Evolutionary conservation across 805 yeast species (phyloP).

Genomic region (Kregervanrija delftensis): DNA sequence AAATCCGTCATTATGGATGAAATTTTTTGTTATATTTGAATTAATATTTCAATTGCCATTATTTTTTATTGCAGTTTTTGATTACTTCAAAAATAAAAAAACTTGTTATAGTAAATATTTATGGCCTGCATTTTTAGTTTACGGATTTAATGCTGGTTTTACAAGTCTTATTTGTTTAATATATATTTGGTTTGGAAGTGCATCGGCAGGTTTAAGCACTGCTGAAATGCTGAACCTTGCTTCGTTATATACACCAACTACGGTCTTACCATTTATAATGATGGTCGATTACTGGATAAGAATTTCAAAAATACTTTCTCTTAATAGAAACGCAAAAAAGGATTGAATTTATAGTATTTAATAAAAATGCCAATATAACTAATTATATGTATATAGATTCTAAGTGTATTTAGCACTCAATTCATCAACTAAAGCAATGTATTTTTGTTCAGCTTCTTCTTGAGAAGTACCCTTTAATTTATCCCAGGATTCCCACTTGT

Average conservation of each 20-base stretch:
- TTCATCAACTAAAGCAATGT: slow-evolving; percentile 62
- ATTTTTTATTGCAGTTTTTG: slow-evolving; percentile 44
- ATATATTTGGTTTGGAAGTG: slow-evolving; percentile 31
- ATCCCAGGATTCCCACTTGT: slow-evolving; percentile 98
- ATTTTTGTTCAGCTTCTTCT: slow-evolving; percentile 84
- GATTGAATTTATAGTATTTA: not conserved
- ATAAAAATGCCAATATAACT: not conserved
- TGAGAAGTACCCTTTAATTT: slow-evolving; percentile 76
- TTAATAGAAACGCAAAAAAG: not conserved
- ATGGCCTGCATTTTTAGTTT: slow-evolving; percentile 38
- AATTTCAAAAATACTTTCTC: slow-evolving; percentile 2
- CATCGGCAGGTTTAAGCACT: slow-evolving; percentile 32
- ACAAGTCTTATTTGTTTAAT: slow-evolving; percentile 71
- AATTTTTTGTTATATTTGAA: slow-evolving; percentile 66
- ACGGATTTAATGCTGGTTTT: slow-evolving; percentile 77
- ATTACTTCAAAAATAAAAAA: slow-evolving; percentile 14
- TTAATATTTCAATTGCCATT: slow-evolving; percentile 73
- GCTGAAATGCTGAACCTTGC: slow-evolving; percentile 37
- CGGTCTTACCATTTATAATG: slow-evolving; percentile 56
- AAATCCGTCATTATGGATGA: slow-evolving; percentile 61
- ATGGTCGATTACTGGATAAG: slow-evolving; percentile 33
- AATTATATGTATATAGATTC: not conserved
- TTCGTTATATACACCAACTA: slow-evolving; percentile 62
- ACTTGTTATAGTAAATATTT: slow-evolving; percentile 16
- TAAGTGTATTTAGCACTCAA: slow-evolving; percentile 45